Evolutionary conservation across 495 filamentous ascomycete genomes (phyloP), one percentile per base, ranked within the genome.

Genomic region (Talaromyces ruber): DNA sequence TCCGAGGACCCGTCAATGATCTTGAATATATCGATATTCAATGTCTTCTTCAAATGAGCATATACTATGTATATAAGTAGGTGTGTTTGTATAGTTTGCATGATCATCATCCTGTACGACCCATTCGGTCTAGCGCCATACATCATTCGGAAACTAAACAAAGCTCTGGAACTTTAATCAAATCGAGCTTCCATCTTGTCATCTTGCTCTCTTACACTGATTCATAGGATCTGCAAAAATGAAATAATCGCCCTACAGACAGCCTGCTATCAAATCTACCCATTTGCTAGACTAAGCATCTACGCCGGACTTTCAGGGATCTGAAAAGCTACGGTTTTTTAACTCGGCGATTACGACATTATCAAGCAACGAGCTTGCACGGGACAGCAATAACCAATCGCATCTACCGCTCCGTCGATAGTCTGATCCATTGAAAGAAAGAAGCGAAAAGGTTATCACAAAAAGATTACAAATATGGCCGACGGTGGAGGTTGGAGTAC

Each of bases 401-500:
- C 34, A 4, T 4, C 34, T 0, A 16, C 34, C 12, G 6, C 34
- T 16, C 0, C 34, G 16, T 39, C 12, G 12, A 39, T 3, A 37
- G 11, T 37, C 34, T 16, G 12, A 16, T 4, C 14, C 14, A 16
- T 14, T 8, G 4, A 45, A 6, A 47, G 2, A 43, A 47, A 18
- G 43, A 47, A 22, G 43, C 7, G 16, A 47, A n/a, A 18, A 21
- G 43, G 2, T 9, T 9, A 47, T 47, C 39, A 18, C 39, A 21
- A 18, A 47, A 0, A 22, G 7, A 12, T 32, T 28, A 47, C 12
- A 32, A 71, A 28, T 55, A 79, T 79, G 76, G 72, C 70, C 25
- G 76, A 77, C 54, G 67, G 63, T 67, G 85, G 76, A 66, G 87
- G 87, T 25, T 90, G 87, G 87, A 82, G 84, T 66, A 86, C 84